phyloP scores from a whole-genome alignment of 2,329 filamentous ascomycete species.

The Dendrostoma leiphaemia region DNA sequence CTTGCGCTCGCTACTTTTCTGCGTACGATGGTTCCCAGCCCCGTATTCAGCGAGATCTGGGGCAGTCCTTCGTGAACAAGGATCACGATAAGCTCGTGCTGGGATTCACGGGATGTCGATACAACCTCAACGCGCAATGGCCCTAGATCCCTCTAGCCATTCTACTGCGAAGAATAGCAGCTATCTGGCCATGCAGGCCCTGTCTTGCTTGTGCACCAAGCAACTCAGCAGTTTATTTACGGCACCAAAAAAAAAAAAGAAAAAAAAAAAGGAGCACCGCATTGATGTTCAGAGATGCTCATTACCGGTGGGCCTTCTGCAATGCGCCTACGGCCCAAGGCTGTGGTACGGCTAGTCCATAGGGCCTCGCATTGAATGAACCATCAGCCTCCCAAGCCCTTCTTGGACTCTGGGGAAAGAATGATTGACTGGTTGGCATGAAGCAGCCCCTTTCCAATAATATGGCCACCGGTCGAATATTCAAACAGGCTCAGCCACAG shows the following conservation, averaged over 20 bases:
- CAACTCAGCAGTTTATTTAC: too few species aligned
- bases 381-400: too few species aligned
- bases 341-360: not conserved
- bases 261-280: not conserved
- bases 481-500: constrained; percentile 2
- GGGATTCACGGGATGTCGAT: constrained; percentile 6
- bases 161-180: not conserved
- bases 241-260: not conserved
- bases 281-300: constrained; percentile 5
- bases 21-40: not conserved
- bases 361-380: not conserved
- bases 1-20: not conserved
- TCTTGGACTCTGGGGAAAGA: not conserved
- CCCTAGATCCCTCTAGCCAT: not conserved
- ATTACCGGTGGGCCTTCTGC: not conserved
- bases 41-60: constrained; percentile 5
- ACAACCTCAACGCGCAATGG: too few species aligned
- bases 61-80: constrained; percentile 6
- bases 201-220: too few species aligned
- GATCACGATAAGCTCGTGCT: constrained; percentile 14
- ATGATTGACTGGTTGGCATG: constrained; percentile 1
- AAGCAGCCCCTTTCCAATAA: constrained; percentile 1
- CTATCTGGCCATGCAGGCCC: not conserved
- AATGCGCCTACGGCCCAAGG: not conserved
- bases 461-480: not conserved